Evolutionary conservation across 2,329 filamentous ascomycete genomes (phyloP), one percentile per base, ranked within the genome.

Genomic region (Biscogniauxia marginata): DNA sequence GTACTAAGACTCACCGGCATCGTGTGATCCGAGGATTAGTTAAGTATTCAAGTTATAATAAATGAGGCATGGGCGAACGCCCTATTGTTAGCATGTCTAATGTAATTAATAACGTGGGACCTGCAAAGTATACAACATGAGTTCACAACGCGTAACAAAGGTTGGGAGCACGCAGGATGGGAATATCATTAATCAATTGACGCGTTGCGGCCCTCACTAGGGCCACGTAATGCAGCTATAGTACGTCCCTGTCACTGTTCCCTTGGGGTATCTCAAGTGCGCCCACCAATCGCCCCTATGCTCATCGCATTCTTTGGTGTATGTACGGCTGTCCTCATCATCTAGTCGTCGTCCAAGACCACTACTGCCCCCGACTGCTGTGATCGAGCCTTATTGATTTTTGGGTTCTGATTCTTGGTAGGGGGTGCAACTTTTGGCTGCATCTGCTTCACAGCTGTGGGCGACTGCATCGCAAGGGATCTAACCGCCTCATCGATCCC

Each of bases 401-500:
- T 61, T 34, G 61, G 61, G 21, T 55, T 53, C 21, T 30, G 54
- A 49, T 53, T 65, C 56, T 63, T 21, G 54, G 24, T 16, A 54
- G 57, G 13, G 55, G 52, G 9, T 30, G 51, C 55, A 19, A 52
- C 45, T 52, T 62, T 67, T 19, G 61, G 53, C 13, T 64, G 64
- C 22, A 53, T 46, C 52, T 68, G 67, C 57, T 63, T 69, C 46
- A 60, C 53, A 24, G 63, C 52, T 3, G 59, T 50, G n/a, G 69
- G 69, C 3, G 69, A 71, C 43, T 58, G 65, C n/a, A 58, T 59
- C 16, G 61, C 65, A 43, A 77, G 53, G 3, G 71, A 65, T 45
- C 76, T 71, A 23, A 84, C 63, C 13, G 73, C 74, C 18, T 78
- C 76, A 65, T 84, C 79, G 7, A 82, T 71, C 18, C 75, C 74